phyloP scores from a whole-genome alignment of 2,329 filamentous ascomycete species.

The Trichoderma afroharzianum region DNA sequence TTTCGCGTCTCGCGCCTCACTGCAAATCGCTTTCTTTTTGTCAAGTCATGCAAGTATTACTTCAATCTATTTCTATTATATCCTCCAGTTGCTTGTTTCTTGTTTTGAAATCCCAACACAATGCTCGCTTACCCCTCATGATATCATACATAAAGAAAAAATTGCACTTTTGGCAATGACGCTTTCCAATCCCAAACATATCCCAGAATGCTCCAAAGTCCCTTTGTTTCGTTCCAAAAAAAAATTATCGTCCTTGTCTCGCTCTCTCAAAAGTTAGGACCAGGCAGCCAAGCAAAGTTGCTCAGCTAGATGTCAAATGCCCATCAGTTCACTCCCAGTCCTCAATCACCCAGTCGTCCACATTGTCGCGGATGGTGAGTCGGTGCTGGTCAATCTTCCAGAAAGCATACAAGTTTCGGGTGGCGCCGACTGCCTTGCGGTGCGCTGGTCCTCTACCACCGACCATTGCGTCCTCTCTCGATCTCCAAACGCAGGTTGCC shows the following conservation, averaged over 20 bases:
- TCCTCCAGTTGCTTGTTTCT: background rate
- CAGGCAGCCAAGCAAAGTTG: conserved; percentile 13
- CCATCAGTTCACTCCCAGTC: conserved; percentile 44
- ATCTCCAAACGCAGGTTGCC: conserved; percentile 72
- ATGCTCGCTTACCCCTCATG: conserved; percentile 8
- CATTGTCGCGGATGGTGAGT: conserved; percentile 64
- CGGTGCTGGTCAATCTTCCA: conserved; percentile 69
- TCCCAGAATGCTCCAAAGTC: background rate
- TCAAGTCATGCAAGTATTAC: conserved; percentile 4
- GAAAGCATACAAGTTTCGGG: conserved; percentile 59
- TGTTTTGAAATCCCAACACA: background rate
- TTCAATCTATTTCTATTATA: conserved; percentile 14
- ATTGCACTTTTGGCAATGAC: background rate
- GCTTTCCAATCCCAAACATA: conserved; percentile 3
- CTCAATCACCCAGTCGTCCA: conserved; percentile 59
- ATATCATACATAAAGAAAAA: conserved; percentile 3
- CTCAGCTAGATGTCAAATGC: background rate
- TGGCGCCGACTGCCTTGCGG: conserved; percentile 62
- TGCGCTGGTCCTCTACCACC: conserved; percentile 60
- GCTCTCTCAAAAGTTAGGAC: background rate
- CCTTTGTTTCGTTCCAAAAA: background rate
- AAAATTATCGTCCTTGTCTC: background rate
- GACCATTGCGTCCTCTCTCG: conserved; percentile 54
- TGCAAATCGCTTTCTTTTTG: background rate
- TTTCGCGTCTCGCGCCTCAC: background rate